phyloP scores from a whole-genome alignment of 2,329 filamentous ascomycete genomes.

The Nemania bipapillata region DNA sequence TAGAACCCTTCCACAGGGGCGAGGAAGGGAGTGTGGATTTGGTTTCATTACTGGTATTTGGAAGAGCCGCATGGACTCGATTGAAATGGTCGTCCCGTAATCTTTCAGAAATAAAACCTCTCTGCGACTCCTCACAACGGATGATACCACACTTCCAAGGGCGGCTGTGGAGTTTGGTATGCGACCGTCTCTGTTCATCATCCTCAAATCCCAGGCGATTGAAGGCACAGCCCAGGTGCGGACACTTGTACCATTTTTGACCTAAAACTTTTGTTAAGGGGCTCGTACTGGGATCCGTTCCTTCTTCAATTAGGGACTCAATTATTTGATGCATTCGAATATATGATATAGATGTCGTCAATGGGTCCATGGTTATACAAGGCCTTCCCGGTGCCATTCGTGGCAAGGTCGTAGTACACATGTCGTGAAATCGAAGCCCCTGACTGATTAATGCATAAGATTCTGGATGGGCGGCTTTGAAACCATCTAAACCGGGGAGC shows the following conservation, averaged over 20 bases:
- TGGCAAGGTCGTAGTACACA: background rate
- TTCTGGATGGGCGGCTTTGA: background rate
- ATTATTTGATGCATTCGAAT: no score
- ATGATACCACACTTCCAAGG: background rate
- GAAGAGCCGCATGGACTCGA: background rate
- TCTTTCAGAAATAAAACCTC: background rate
- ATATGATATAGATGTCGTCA: no score
- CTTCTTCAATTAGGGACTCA: no score
- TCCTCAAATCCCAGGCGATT: slow-evolving; percentile 22
- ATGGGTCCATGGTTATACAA: no score
- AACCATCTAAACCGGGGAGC: background rate
- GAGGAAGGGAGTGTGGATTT: no score
- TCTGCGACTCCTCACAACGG: background rate
- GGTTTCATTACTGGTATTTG: no score
- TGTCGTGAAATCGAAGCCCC: background rate
- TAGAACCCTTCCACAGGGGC: no score
- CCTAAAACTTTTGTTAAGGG: slow-evolving; percentile 16
- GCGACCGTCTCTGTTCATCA: background rate
- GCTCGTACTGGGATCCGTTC: no score
- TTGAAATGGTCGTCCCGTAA: background rate
- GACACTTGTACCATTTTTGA: slow-evolving; percentile 25
- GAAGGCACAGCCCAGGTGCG: slow-evolving; percentile 13
- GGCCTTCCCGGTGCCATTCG: no score
- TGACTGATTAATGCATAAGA: background rate
- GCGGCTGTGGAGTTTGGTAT: background rate